A percentile compares a stretch with the other conserved stretches of the same genome.
These are phyloP conservation scores for Phytophthora melonis DNA, from an alignment of 352 stramenopile genomes.

Conservation along the genomic window DNA sequence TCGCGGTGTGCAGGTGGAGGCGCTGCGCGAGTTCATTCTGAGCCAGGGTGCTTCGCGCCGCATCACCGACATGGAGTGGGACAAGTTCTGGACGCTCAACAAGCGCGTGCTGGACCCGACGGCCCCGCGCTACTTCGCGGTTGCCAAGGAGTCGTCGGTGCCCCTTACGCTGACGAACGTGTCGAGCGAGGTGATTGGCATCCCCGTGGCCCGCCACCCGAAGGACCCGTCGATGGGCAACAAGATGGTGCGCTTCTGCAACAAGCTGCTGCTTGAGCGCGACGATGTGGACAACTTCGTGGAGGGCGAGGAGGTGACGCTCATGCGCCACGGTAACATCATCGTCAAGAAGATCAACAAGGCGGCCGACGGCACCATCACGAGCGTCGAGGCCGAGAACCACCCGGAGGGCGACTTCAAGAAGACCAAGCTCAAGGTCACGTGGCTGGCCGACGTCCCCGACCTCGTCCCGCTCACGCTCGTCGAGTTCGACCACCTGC, in stretches of 20 bases:
- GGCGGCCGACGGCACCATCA: constrained; percentile 57
- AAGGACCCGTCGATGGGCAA: constrained; percentile 85
- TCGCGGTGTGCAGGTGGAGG: constrained; percentile 95
- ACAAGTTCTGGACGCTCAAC: constrained; percentile 99
- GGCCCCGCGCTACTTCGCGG: constrained; percentile 96
- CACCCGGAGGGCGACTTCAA: constrained; percentile 92
- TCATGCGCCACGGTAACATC: constrained; percentile 97
- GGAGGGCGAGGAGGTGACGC: constrained; percentile 97
- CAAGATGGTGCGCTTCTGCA: constrained; percentile 91
- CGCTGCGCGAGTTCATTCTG: constrained; percentile 98
- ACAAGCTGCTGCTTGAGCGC: constrained; percentile 94
- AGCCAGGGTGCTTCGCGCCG: constrained; percentile 96
- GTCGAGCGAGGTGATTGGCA: constrained; percentile 59
- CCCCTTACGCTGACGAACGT: constrained; percentile 91
- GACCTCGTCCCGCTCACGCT: constrained; percentile 92
- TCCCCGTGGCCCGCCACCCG: constrained; percentile 77
- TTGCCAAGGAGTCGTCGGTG: constrained; percentile 92
- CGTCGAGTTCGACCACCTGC: constrained; percentile 99
- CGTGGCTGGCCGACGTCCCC: constrained; percentile 94
- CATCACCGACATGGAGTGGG: constrained; percentile 99
- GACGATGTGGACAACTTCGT: constrained; percentile 95
- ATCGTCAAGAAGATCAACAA: constrained; percentile 83
- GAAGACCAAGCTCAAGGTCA: constrained; percentile 97
- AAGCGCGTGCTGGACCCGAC: constrained; percentile 98
- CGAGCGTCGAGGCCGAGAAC: constrained; percentile 78